Evolutionary conservation across 805 yeast species (phyloP).

Genomic region (Saccharomycopsis sp.): DNA sequence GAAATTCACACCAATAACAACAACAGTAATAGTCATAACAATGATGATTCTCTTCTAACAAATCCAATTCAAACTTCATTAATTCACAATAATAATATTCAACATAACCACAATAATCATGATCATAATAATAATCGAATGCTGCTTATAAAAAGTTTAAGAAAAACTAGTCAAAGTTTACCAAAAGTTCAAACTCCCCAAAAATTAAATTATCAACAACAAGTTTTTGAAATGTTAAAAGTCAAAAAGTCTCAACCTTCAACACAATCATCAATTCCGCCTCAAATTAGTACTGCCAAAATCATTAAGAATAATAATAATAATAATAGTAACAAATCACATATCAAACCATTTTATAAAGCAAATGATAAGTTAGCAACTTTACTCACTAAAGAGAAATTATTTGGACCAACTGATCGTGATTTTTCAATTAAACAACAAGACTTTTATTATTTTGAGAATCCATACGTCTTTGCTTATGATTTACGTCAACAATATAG

Average conservation of each 20-base stretch:
- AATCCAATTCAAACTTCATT: not conserved
- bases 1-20: not conserved
- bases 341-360: not conserved
- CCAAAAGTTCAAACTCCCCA: not conserved
- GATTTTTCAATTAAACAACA: constrained; percentile 80
- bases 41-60: constrained; percentile 3
- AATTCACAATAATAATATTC: too few species aligned
- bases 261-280: not conserved
- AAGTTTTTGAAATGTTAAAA: constrained; percentile 6
- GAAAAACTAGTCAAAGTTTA: constrained; percentile 3
- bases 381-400: constrained; percentile 71
- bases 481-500: constrained; percentile 70
- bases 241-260: constrained; percentile 2
- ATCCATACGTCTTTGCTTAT: constrained; percentile 65
- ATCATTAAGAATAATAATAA: not conserved
- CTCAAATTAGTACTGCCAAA: not conserved
- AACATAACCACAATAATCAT: too few species aligned
- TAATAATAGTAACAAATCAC: too few species aligned
- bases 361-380: constrained; percentile 37
- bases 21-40: not conserved
- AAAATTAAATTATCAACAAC: constrained; percentile 10
- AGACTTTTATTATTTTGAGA: constrained; percentile 72
- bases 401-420: constrained; percentile 79
- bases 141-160: constrained; percentile 7
- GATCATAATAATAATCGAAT: constrained; percentile 6